These are phyloP conservation scores for Moesziomyces sp. DNA, from an alignment of 1,284 basidiomycete genomes.

Conservation along the genomic window DNA sequence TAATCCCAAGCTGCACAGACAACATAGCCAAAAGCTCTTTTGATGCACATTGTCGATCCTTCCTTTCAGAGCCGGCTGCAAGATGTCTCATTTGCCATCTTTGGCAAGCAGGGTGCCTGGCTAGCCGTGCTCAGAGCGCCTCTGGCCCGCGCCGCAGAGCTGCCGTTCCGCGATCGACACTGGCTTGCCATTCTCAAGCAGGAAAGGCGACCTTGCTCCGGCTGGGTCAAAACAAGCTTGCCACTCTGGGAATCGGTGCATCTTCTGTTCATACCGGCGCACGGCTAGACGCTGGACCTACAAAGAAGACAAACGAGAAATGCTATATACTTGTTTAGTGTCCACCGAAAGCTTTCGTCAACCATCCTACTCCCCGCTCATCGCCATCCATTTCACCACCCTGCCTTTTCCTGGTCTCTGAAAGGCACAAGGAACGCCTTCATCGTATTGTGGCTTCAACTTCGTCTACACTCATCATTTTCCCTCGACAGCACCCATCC, in stretches of 20 bases:
- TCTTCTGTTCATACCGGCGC: no score
- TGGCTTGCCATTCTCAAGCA: not conserved
- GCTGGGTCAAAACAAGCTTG: not conserved
- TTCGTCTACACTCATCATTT: no score
- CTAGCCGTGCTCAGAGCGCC: not conserved
- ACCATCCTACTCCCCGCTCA: no score
- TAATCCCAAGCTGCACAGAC: slow-evolving; percentile 1
- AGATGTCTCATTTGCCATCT: slow-evolving; percentile 21
- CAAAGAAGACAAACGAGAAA: no score
- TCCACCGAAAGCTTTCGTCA: no score
- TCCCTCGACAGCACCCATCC: no score
- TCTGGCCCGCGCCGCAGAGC: not conserved
- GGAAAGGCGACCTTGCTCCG: not conserved
- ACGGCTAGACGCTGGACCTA: no score
- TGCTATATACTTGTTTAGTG: no score
- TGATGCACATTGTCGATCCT: slow-evolving; percentile 29
- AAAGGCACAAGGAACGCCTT: no score
- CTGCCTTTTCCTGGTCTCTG: no score
- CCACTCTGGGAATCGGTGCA: not conserved
- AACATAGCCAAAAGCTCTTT: slow-evolving; percentile 4
- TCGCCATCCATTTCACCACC: no score
- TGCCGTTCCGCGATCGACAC: not conserved
- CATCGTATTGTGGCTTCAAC: no score
- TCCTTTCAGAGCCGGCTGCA: slow-evolving; percentile 21
- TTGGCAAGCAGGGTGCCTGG: not conserved